Base-by-base conservation (phyloP, 805 yeast species). In the Candida mattraensis region DNA sequence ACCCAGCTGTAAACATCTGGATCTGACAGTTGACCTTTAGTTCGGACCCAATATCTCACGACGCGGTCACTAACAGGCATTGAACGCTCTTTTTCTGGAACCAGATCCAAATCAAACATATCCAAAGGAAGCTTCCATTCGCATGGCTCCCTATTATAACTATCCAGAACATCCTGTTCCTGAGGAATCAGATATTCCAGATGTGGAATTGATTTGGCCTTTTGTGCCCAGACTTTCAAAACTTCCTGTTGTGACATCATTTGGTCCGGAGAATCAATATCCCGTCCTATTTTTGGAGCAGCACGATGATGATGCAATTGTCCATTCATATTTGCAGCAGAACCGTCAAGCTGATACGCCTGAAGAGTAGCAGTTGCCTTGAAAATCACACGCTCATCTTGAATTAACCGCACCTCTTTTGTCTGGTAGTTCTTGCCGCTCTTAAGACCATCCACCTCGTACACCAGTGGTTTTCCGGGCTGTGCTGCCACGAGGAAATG, bases 401-500 rank as follows among this genome's bases (percentile, higher is more conserved):
- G 93, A 19, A 61, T 63, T 3, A 79, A 78, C 26, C 62, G 60
- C 4, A 85, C 75, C 28, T 74, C 72, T 29, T 80, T 64, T 30
- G 77, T 74, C 21, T 70, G 62, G 36, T 70, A 73, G 35, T 70
- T 70, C 27, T 67, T 72, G 7, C 80, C 82, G 26, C 74, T 73
- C 34, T 76, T 66, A 16, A 80, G 52, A 27, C 64, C 66, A 13
- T 56, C 59, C 5, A 84, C 88, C 22, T 68, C 61, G 54, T 80
- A 84, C 7, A 60, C 60, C 47, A 80, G 70, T 12, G 74, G 72
- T 1, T 59, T 42, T 1, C 49, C 47, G 0, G 72, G 66, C 25
- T 67, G 60, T 0, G 84, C 87, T 1, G 81, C 75, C 11, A 62
- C 57, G 6, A 83, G 53, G 49, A 83, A 83, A 53, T 75, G 78